Percentiles rank a stretch among this genome's conserved stretches.
phyloP scores from a whole-genome alignment of 2,329 filamentous ascomycete species.

The Colletotrichum karsti region DNA sequence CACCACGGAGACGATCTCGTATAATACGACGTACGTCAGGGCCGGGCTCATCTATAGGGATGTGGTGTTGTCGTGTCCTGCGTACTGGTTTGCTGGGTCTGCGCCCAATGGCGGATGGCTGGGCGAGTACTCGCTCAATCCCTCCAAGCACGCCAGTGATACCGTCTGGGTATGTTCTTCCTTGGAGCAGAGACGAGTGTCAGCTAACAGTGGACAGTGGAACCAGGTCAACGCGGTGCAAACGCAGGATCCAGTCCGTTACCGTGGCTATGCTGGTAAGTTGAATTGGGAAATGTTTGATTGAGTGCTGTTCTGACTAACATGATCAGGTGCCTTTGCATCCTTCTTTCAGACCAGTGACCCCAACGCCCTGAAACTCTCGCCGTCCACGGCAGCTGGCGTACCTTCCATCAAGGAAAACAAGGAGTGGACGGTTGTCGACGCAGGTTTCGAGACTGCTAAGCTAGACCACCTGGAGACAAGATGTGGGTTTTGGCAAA shows the following conservation, averaged over 20 bases:
- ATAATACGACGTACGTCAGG: constrained; percentile 58
- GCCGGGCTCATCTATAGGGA: constrained; percentile 68
- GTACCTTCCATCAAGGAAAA: constrained; percentile 53
- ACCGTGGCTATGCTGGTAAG: constrained; percentile 54
- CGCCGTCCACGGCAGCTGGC: constrained; percentile 47
- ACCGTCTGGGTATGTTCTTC: constrained; percentile 56
- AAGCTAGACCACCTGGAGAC: constrained; percentile 46
- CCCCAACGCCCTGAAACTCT: constrained; percentile 65
- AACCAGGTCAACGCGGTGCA: constrained; percentile 63
- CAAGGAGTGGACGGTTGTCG: constrained; percentile 59
- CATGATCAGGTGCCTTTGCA: constrained; percentile 60
- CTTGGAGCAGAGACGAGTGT: neutral
- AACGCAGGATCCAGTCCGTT: constrained; percentile 58
- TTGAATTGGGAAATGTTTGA: constrained; percentile 16
- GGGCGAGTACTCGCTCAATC: constrained; percentile 67
- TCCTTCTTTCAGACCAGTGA: constrained; percentile 68
- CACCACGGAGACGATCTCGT: constrained; percentile 55
- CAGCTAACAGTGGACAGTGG: constrained; percentile 51
- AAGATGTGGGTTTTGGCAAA: constrained; percentile 64
- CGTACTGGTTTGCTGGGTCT: constrained; percentile 61
- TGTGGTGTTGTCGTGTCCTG: constrained; percentile 66
- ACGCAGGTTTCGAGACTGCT: constrained; percentile 52
- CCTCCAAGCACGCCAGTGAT: constrained; percentile 67
- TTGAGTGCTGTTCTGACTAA: neutral
- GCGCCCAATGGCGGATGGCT: constrained; percentile 57